Evolutionary conservation across 306 rosid species (phyloP).

Genomic region (Inga laurina): DNA sequence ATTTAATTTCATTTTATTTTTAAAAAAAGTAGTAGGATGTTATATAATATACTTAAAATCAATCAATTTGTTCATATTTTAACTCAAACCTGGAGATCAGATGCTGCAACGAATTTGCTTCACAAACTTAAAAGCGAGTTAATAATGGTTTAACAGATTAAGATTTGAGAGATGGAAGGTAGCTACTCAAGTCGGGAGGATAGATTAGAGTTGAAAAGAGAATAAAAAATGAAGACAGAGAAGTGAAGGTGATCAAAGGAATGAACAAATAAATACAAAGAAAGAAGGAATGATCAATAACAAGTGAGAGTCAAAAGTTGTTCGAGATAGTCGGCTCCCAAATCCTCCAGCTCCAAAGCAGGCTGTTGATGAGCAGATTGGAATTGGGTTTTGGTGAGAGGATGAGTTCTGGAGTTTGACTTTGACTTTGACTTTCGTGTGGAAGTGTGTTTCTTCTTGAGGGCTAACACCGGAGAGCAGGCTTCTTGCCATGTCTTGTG

Average conservation of each 20-base stretch:
- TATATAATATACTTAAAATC: too few relatives aligned
- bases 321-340: conserved; percentile 76
- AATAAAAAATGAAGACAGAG: not conserved
- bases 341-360: conserved; percentile 62
- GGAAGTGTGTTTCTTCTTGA: conserved; percentile 53
- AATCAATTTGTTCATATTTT: too few relatives aligned
- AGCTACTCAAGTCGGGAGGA: too few relatives aligned
- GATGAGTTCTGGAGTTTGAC: too few relatives aligned
- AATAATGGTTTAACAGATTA: too few relatives aligned
- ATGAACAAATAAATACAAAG: not conserved
- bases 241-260: not conserved
- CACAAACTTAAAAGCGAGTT: too few relatives aligned
- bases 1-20: too few relatives aligned
- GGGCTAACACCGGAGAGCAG: conserved; percentile 74
- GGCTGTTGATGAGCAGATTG: not conserved
- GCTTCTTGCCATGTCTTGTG: conserved; percentile 38
- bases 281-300: not conserved
- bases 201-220: too few relatives aligned
- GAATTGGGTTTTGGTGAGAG: too few relatives aligned
- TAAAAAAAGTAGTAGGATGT: too few relatives aligned
- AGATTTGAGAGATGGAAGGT: not conserved
- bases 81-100: too few relatives aligned
- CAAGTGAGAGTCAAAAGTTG: conserved; percentile 54
- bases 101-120: too few relatives aligned
- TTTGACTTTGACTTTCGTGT: conserved; percentile 27